A percentile compares a stretch with the other conserved stretches of the same genome.
phyloP scores from a whole-genome alignment of 371 early-diverging fungal species.

The Smittium culicis region DNA sequence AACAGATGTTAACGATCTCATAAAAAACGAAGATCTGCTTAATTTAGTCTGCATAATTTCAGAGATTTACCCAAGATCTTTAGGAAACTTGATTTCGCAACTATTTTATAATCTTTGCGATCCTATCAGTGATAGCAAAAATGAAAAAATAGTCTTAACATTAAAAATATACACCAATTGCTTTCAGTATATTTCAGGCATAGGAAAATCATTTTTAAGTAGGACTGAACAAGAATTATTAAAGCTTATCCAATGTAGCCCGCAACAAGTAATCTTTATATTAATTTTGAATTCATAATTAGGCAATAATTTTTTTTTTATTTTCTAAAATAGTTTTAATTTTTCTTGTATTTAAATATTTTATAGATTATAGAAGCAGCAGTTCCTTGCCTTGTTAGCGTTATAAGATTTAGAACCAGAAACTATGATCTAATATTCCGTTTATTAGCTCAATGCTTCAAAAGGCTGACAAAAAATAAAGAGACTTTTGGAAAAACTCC shows the following conservation, averaged over 20 bases:
- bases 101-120: neutral
- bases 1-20: neutral
- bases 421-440: constrained; percentile 46
- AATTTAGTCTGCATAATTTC: neutral
- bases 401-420: constrained; percentile 46
- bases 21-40: neutral
- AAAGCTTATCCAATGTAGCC: constrained; percentile 39
- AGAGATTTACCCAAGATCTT: neutral
- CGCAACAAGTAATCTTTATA: constrained; percentile 25
- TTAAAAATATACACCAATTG: constrained; percentile 10
- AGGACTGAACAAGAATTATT: constrained; percentile 42
- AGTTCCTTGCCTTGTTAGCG: constrained; percentile 56
- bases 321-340: neutral
- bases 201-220: constrained; percentile 28
- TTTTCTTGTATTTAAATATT: neutral
- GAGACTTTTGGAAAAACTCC: constrained; percentile 19
- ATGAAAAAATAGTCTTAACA: neutral
- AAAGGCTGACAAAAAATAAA: constrained; percentile 30
- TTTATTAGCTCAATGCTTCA: constrained; percentile 43
- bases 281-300: too few relatives aligned
- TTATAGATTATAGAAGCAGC: constrained; percentile 39
- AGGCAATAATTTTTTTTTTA: neutral
- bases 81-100: neutral
- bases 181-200: neutral
- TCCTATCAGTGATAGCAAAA: neutral